phyloP scores from a whole-genome alignment of 768 basidiomycete genomes.

The Suillus paluster region DNA sequence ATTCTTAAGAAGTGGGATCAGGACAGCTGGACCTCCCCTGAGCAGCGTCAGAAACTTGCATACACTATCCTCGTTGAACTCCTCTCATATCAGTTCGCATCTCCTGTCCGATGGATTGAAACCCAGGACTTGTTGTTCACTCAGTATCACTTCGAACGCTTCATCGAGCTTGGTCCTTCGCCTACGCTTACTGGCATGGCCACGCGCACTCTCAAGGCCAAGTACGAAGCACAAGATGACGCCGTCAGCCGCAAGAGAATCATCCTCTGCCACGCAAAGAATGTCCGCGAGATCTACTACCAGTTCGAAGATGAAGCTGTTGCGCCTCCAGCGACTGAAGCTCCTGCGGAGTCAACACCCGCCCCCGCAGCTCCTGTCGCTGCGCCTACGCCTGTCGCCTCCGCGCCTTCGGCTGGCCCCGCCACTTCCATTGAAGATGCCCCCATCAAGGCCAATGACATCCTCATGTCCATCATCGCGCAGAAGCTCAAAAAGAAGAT shows the following conservation, averaged over 20 bases:
- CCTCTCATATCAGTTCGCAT: constrained; percentile 97
- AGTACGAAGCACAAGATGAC: constrained; percentile 91
- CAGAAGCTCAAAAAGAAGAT: constrained; percentile 98
- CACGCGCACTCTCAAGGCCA: constrained; percentile 84
- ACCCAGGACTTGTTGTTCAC: constrained; percentile 95
- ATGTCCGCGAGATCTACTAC: constrained; percentile 97
- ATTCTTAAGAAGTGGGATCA: constrained; percentile 94
- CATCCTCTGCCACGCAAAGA: constrained; percentile 94
- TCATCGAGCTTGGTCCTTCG: constrained; percentile 95
- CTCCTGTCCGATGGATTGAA: constrained; percentile 99
- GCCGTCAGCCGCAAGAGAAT: constrained; percentile 76
- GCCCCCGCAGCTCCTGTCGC: constrained; percentile 46
- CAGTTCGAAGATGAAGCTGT: constrained; percentile 87
- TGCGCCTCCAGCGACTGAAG: constrained; percentile 43
- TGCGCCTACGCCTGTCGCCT: constrained; percentile 44
- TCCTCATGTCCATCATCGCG: constrained; percentile 86
- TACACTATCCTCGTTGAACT: constrained; percentile 97
- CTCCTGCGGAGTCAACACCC: constrained; percentile 37
- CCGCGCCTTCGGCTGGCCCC: constrained; percentile 58
- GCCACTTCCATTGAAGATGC: constrained; percentile 84
- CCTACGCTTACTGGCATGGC: constrained; percentile 98
- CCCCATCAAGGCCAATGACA: constrained; percentile 89
- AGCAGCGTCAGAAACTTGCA: constrained; percentile 90
- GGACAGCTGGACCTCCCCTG: constrained; percentile 81
- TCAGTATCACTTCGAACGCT: constrained; percentile 84